These are phyloP conservation scores for Marasmius oreades DNA, from an alignment of 1,284 basidiomycete genomes.

Conservation along the genomic window DNA sequence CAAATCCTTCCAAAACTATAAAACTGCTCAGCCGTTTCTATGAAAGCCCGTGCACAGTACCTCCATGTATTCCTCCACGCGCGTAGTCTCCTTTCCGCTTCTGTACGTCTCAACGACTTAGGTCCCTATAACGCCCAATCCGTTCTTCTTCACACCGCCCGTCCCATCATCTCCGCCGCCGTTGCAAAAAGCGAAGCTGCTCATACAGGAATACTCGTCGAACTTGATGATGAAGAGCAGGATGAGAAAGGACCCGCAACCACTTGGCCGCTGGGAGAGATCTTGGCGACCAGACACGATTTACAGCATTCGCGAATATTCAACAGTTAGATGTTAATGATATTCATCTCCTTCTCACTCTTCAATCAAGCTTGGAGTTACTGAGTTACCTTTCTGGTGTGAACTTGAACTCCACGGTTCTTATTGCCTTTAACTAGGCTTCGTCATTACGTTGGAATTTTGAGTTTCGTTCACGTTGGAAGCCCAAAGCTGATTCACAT, in stretches of 20 bases:
- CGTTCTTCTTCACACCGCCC: constrained; percentile 72
- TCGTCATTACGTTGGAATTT: too few relatives aligned
- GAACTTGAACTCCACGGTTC: too few relatives aligned
- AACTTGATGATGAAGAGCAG: constrained; percentile 3
- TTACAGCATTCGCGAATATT: constrained; percentile 95
- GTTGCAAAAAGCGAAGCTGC: constrained; percentile 40
- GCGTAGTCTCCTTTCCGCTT: constrained; percentile 84
- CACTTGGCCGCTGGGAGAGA: constrained; percentile 97
- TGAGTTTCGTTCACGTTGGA: too few relatives aligned
- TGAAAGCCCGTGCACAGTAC: constrained; percentile 72
- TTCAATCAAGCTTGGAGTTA: background rate
- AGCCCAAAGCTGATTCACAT: too few relatives aligned
- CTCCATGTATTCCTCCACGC: constrained; percentile 94
- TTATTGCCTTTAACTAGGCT: too few relatives aligned
- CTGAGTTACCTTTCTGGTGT: too few relatives aligned
- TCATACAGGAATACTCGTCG: constrained; percentile 36
- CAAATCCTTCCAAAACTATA: background rate
- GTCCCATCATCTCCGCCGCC: constrained; percentile 59
- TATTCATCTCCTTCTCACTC: background rate
- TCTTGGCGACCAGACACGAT: constrained; percentile 88
- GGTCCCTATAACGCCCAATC: constrained; percentile 95
- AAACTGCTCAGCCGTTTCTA: too few relatives aligned
- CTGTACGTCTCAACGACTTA: constrained; percentile 87
- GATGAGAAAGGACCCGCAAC: constrained; percentile 64
- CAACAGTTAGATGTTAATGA: constrained; percentile 56